Evolutionary conservation across 306 rosid genomes (phyloP), one percentile per base, ranked within the genome.

Genomic region (Ceratonia siliqua): DNA sequence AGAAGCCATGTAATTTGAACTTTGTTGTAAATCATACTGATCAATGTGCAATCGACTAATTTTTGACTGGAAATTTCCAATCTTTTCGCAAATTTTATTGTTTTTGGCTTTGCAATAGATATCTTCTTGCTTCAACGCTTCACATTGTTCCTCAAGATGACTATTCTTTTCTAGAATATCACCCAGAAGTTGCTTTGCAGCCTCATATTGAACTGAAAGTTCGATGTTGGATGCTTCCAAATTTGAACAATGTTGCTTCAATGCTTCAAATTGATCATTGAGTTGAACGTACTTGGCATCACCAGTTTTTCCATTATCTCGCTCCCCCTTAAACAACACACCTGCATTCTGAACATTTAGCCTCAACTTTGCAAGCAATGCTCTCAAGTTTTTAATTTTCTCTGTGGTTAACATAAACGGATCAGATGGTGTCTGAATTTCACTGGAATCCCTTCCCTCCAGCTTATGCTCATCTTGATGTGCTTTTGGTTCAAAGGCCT

Each of bases 401-500:
- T 82, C 88, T 69, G 78, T 84, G 67, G 85, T 75, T 17, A 57
- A 79, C 61, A 45, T 66, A 78, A 82, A 82, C 64, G 87, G 81
- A 53, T 85, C 88, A 25, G 64, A 77, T 36, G 81, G 72, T 50
- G 80, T 82, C 46, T 81, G 83, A 67, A 56, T 71, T 64, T 83
- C 89, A 70, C 68, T 71, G 15, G 73, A 61, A 75, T 24, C 79
- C 49, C 39, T 54, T 68, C 28, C 85, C 68, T 78, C 93, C 46
- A 27, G 78, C 75, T 88, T 94, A 21, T 65, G 83, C 61, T 91
- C 96, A 68, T 89, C 96, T 71, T 76, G 70, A 12, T 76, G 83
- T 77, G 25, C 78, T 77, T 94, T 88, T 27, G 87, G 78, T 83
- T 94, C 97, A 53, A 89, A 94, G 58, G 98, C 92, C 79, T 84